A percentile compares a stretch with the other conserved stretches of the same genome.
Conservation (phyloP, 2,329 filamentous ascomycete genomes). For the Albifimbria verrucaria region DNA sequence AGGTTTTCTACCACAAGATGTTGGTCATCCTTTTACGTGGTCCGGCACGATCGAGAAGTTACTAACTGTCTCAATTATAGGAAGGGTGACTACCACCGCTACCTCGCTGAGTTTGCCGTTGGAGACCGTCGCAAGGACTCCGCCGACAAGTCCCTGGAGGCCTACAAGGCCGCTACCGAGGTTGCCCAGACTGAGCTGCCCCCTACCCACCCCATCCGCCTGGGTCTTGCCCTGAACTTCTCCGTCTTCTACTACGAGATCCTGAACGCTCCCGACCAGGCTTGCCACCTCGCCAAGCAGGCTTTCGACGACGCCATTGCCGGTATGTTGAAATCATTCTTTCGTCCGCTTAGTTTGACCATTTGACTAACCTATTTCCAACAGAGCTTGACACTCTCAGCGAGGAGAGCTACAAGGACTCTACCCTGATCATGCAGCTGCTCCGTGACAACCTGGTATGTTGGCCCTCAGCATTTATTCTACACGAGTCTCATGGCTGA, state of each 20-base stretch:
- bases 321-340: conserved; percentile 34
- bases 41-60: not conserved
- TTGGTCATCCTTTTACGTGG: conserved; percentile 38
- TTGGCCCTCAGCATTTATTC: conserved; percentile 6
- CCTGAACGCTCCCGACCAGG: conserved; percentile 95
- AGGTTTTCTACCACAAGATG: conserved; percentile 99
- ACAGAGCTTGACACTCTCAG: conserved; percentile 91
- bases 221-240: conserved; percentile 97
- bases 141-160: conserved; percentile 90
- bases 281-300: conserved; percentile 98
- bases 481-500: conserved; percentile 22
- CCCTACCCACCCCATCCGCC: conserved; percentile 95
- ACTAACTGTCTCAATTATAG: conserved; percentile 42
- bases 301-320: conserved; percentile 98
- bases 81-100: conserved; percentile 99
- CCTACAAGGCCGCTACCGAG: conserved; percentile 97
- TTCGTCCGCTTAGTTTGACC: conserved; percentile 10
- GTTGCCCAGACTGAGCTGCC: conserved; percentile 97
- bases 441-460: conserved; percentile 92
- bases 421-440: conserved; percentile 97
- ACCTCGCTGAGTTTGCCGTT: conserved; percentile 93
- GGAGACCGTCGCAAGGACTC: conserved; percentile 94
- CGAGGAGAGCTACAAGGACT: conserved; percentile 99
- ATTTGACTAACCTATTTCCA: conserved; percentile 11
- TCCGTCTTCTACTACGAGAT: conserved; percentile 99